Percentiles rank a stretch among this genome's conserved stretches.
Evolutionary conservation across 176 grass and related monocot genomes (phyloP).

Genomic region (Oropetium thomaeum): DNA sequence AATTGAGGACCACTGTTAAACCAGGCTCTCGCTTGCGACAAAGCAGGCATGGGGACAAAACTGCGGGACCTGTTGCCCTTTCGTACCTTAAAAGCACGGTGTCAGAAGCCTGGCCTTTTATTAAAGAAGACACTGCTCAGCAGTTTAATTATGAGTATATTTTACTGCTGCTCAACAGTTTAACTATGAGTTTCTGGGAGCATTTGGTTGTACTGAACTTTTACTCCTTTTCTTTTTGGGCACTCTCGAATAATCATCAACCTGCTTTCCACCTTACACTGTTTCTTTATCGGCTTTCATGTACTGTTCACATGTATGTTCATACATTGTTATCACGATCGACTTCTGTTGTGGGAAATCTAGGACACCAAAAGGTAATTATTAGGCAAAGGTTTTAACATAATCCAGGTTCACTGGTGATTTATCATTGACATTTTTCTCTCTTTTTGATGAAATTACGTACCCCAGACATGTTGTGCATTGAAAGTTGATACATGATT

Average conservation of each 20-base stretch:
- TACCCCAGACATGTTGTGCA: not conserved
- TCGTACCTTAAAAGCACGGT: conserved; percentile 9
- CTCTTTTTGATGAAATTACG: not conserved
- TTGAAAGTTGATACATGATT: not conserved
- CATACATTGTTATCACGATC: not conserved
- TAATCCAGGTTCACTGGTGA: not conserved
- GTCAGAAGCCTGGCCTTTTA: conserved; percentile 6
- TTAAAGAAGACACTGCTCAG: conserved; percentile 14
- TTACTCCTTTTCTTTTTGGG: not conserved
- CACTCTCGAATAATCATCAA: not conserved
- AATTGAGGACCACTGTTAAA: not conserved
- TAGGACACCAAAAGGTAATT: not conserved
- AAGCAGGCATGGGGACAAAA: not conserved
- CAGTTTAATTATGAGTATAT: conserved; percentile 1
- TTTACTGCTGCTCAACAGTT: conserved; percentile 17
- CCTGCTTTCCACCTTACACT: conserved; percentile 11
- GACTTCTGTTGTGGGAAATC: not conserved
- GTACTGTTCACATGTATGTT: not conserved
- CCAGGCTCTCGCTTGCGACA: not conserved
- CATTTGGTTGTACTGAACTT: conserved; percentile 6
- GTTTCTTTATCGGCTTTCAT: not conserved
- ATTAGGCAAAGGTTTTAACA: not conserved
- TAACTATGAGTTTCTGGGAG: not conserved
- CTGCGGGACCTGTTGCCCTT: not conserved
- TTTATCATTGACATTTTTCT: not conserved